A percentile compares a stretch with the other conserved stretches of the same genome.
These are phyloP conservation scores for Venturia carpophila DNA, from an alignment of 2,329 filamentous ascomycete species.

Conservation along the genomic window DNA sequence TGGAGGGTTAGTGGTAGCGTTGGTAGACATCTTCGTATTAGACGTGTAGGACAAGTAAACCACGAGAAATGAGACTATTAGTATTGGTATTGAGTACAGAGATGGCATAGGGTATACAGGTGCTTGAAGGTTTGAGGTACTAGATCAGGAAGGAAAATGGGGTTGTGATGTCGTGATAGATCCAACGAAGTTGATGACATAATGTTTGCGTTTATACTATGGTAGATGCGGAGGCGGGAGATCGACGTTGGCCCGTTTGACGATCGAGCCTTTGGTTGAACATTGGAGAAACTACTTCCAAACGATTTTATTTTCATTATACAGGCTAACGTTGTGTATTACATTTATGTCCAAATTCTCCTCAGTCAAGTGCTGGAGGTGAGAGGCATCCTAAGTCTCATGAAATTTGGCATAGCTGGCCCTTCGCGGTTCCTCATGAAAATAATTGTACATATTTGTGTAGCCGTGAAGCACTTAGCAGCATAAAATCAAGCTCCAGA, in stretches of 20 bases:
- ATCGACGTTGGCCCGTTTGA: background rate
- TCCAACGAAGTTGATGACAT: background rate
- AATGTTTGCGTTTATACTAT: background rate
- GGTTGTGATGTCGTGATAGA: background rate
- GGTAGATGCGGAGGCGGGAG: conserved; percentile 9
- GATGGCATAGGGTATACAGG: background rate
- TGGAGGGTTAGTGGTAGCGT: background rate
- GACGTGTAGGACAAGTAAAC: background rate
- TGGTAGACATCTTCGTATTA: background rate
- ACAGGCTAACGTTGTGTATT: too few species aligned
- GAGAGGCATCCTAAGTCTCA: too few species aligned
- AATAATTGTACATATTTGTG: too few species aligned
- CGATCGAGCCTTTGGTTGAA: background rate
- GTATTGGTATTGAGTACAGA: background rate
- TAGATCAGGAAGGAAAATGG: background rate
- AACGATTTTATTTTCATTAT: background rate
- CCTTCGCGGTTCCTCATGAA: too few species aligned
- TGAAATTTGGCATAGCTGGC: too few species aligned
- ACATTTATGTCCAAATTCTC: too few species aligned
- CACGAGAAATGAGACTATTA: background rate
- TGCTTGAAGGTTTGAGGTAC: background rate
- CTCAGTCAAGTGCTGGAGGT: too few species aligned
- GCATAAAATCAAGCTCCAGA: too few species aligned
- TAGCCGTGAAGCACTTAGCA: too few species aligned
- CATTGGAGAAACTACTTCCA: background rate